Percentiles rank a stretch among this genome's conserved stretches.
phyloP scores from a whole-genome alignment of 257 asterid species.

The Asclepias syriaca region DNA sequence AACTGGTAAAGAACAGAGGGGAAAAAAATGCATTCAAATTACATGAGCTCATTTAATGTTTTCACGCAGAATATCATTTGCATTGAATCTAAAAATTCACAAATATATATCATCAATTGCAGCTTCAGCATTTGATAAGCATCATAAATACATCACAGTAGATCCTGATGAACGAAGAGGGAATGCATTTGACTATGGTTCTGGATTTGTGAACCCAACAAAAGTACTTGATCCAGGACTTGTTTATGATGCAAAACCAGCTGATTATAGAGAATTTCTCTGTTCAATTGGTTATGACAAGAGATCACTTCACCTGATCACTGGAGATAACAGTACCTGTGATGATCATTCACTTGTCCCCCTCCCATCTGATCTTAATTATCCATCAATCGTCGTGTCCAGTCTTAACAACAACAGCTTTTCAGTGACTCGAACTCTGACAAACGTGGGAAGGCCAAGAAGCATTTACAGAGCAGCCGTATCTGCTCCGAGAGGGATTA shows the following conservation, averaged over 20 bases:
- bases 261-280: conserved; percentile 66
- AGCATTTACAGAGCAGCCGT: conserved; percentile 55
- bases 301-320: conserved; percentile 58
- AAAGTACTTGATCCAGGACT: conserved; percentile 78
- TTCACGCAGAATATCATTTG: background rate
- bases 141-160: conserved; percentile 57
- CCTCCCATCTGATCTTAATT: conserved; percentile 66
- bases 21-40: background rate
- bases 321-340: conserved; percentile 77
- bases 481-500: conserved; percentile 57
- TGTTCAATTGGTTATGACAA: conserved; percentile 79
- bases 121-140: conserved; percentile 69
- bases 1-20: conserved; percentile 42
- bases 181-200: conserved; percentile 66
- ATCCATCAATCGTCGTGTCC: conserved; percentile 72
- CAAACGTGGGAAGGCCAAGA: conserved; percentile 66
- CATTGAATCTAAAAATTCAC: conserved; percentile 19
- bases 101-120: conserved; percentile 26
- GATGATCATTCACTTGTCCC: conserved; percentile 30
- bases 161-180: conserved; percentile 70
- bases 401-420: conserved; percentile 37
- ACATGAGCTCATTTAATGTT: background rate
- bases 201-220: conserved; percentile 74
- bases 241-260: conserved; percentile 57
- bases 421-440: conserved; percentile 60